Evolutionary conservation across 371 early-diverging fungal genomes (phyloP).

Genomic region (Mortierella sp.): DNA sequence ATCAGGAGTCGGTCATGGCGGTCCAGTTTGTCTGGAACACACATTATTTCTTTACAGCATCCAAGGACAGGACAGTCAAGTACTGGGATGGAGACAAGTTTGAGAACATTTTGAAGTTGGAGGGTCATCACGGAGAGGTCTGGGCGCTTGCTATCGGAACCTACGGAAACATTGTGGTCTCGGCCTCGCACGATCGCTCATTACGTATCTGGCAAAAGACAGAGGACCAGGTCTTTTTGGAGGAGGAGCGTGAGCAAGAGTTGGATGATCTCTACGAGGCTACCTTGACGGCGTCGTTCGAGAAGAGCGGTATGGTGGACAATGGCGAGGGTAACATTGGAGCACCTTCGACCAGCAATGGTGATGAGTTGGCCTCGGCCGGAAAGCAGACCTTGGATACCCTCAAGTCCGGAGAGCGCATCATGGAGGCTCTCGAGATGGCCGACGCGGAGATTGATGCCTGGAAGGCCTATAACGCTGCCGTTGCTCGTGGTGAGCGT

Average conservation of each 20-base stretch:
- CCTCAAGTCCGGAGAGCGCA: conserved; percentile 92
- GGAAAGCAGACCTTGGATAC: conserved; percentile 91
- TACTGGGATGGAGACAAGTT: conserved; percentile 99
- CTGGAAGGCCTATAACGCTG: conserved; percentile 74
- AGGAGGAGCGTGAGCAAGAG: conserved; percentile 97
- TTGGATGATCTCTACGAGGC: conserved; percentile 91
- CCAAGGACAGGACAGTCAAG: conserved; percentile 92
- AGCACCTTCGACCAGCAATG: conserved; percentile 50
- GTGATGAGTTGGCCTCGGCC: conserved; percentile 79
- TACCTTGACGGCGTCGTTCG: conserved; percentile 77
- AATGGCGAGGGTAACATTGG: conserved; percentile 58
- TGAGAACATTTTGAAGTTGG: conserved; percentile 93
- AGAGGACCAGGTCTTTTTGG: conserved; percentile 93
- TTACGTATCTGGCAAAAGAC: conserved; percentile 95
- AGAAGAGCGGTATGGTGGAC: conserved; percentile 68
- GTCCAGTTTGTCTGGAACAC: conserved; percentile 93
- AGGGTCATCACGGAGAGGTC: conserved; percentile 93
- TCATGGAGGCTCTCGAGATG: conserved; percentile 92
- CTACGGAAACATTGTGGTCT: conserved; percentile 88
- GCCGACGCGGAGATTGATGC: conserved; percentile 85
- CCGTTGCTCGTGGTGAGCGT: conserved; percentile 64
- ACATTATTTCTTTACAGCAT: conserved; percentile 93
- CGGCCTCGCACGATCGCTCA: conserved; percentile 93
- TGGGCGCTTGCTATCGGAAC: conserved; percentile 93
- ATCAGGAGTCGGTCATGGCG: conserved; percentile 91